A percentile compares a stretch with the other conserved stretches of the same genome.
Conservation (phyloP, 169 alveolate genomes). For the Cryptosporidium canis region DNA sequence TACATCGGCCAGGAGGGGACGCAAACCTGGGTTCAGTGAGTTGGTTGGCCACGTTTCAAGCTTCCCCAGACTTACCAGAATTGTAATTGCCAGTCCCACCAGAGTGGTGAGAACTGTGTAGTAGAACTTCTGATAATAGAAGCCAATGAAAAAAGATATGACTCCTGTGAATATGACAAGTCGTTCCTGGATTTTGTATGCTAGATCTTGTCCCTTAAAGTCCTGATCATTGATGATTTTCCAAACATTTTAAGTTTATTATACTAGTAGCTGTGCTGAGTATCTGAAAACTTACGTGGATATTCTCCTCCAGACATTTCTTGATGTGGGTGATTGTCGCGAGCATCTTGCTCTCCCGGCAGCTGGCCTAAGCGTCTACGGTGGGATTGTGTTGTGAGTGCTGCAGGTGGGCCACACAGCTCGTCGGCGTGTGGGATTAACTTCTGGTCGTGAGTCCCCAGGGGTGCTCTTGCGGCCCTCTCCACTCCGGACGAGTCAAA, state of each 20-base stretch:
- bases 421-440: too few relatives aligned
- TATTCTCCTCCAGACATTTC: conserved; percentile 50
- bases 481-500: too few relatives aligned
- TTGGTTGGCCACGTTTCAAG: neutral
- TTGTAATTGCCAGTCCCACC: conserved; percentile 14
- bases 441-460: too few relatives aligned
- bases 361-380: too few relatives aligned
- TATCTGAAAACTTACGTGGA: conserved; percentile 29
- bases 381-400: too few relatives aligned
- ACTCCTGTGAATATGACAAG: conserved; percentile 31
- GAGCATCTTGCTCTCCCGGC: conserved; percentile 6
- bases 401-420: too few relatives aligned
- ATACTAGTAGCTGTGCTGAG: neutral
- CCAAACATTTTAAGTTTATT: neutral
- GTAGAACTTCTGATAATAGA: conserved; percentile 20
- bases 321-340: neutral
- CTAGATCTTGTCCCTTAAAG: conserved; percentile 58
- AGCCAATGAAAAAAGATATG: conserved; percentile 33
- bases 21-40: neutral
- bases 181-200: conserved; percentile 54
- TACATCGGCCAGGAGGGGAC: conserved; percentile 72
- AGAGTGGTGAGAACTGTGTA: conserved; percentile 21
- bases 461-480: too few relatives aligned
- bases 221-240: neutral
- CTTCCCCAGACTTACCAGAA: conserved; percentile 2